phyloP scores from a whole-genome alignment of 2,329 filamentous ascomycete species.

The Zasmidium citrigriseum region DNA sequence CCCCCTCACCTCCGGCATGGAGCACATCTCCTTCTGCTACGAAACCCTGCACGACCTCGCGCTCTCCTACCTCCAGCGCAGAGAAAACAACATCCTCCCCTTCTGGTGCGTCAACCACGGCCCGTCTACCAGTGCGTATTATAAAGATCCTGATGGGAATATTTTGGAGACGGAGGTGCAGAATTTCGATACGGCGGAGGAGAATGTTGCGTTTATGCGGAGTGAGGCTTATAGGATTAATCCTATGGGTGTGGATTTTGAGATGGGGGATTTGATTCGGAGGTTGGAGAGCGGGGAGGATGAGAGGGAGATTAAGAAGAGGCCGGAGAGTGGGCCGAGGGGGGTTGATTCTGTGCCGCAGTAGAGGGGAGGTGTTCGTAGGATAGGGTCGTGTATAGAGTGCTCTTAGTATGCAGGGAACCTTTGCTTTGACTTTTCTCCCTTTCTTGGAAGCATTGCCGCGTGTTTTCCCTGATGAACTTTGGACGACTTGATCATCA shows the following conservation, averaged over 20 bases:
- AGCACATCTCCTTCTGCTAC: conserved; percentile 32
- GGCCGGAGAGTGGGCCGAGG: conserved; percentile 1
- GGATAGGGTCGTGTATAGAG: too few species aligned
- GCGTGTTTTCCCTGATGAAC: too few species aligned
- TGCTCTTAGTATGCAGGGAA: too few species aligned
- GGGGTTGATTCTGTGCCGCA: conserved; percentile 4
- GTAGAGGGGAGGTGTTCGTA: too few species aligned
- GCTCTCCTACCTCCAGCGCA: conserved; percentile 24
- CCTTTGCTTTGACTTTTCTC: too few species aligned
- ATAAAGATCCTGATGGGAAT: conserved; percentile 28
- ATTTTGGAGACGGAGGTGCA: conserved; percentile 26
- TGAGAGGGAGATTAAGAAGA: conserved; percentile 18
- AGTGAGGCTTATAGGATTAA: conserved; percentile 42
- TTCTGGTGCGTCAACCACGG: conserved; percentile 29
- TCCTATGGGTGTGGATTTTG: conserved; percentile 48
- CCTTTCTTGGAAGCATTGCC: too few species aligned
- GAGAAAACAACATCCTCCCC: conserved; percentile 21
- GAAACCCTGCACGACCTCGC: conserved; percentile 21
- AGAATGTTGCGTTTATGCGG: conserved; percentile 45
- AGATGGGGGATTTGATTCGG: conserved; percentile 45
- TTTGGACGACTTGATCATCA: too few species aligned
- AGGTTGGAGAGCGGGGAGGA: conserved; percentile 29
- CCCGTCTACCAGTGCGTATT: conserved; percentile 27
- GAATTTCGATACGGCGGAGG: conserved; percentile 30
- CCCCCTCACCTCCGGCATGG: conserved; percentile 19